Conservation (phyloP, 2,329 filamentous ascomycete genomes). For the Didymella pomorum region DNA sequence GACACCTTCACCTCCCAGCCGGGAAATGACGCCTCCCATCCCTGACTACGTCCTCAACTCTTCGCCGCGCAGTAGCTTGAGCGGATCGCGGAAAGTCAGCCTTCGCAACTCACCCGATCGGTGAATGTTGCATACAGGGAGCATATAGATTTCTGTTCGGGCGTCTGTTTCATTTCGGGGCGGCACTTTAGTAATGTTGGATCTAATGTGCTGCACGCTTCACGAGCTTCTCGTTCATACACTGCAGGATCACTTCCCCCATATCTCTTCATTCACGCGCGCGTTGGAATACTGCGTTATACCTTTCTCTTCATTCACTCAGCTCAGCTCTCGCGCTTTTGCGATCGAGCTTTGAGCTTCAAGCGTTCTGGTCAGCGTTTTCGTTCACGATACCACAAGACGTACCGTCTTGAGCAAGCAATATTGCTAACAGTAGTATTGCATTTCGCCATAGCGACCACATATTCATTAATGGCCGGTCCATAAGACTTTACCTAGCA, state of each 20-base stretch:
- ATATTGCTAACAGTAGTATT: conserved; percentile 17
- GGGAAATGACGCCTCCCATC: conserved; percentile 53
- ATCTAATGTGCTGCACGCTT: conserved; percentile 9
- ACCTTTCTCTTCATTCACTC: conserved; percentile 14
- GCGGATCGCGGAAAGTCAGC: conserved; percentile 40
- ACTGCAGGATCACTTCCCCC: not conserved
- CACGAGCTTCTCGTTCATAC: conserved; percentile 8
- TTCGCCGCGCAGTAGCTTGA: conserved; percentile 51
- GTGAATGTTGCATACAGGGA: conserved; percentile 16
- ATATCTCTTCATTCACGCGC: conserved; percentile 1
- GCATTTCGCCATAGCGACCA: conserved; percentile 4
- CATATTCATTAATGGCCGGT: conserved; percentile 12
- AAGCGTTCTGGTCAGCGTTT: conserved; percentile 24
- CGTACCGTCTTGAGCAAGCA: conserved; percentile 12
- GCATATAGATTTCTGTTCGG: conserved; percentile 1
- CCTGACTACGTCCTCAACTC: conserved; percentile 55
- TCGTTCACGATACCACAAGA: conserved; percentile 21
- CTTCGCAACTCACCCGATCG: conserved; percentile 35
- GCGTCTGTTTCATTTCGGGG: conserved; percentile 2
- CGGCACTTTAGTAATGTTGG: conserved; percentile 18
- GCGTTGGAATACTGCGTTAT: conserved; percentile 16
- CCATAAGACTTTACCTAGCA: conserved; percentile 20
- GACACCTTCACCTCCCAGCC: conserved; percentile 47
- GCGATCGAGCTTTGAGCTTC: conserved; percentile 20
- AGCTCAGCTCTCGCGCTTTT: conserved; percentile 16